Conservation (phyloP, 179 eudicot species). For the Beta corolliflora region DNA sequence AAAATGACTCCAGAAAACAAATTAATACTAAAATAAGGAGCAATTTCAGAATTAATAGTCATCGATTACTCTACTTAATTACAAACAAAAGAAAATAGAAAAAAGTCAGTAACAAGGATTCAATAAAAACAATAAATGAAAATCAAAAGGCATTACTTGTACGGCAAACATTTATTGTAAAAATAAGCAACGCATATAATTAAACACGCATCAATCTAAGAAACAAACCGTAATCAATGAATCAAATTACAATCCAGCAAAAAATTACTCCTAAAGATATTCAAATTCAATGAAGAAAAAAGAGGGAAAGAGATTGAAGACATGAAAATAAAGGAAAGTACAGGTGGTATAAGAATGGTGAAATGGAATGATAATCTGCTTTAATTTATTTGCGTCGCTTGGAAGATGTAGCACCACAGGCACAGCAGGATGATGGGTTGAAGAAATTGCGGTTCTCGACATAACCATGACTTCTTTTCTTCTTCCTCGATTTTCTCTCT, state of each 20-base stretch:
- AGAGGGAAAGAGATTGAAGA: neutral
- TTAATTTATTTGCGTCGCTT: neutral
- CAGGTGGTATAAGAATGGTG: neutral
- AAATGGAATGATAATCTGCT: neutral
- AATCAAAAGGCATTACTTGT: neutral
- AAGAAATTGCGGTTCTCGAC: neutral
- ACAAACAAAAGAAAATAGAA: neutral
- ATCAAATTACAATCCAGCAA: neutral
- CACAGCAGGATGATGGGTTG: neutral
- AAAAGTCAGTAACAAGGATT: neutral
- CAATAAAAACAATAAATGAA: neutral
- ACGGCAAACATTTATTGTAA: neutral
- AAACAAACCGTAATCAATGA: neutral
- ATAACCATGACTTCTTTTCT: conserved; percentile 8
- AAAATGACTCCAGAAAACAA: neutral
- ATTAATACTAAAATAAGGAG: neutral
- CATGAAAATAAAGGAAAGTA: neutral
- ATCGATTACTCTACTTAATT: too few species aligned
- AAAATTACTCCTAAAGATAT: neutral
- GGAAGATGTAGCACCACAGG: neutral
- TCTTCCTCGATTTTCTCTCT: neutral
- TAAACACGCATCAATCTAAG: neutral
- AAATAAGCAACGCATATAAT: neutral
- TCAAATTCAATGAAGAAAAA: neutral
- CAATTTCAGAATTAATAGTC: neutral